Conservation (phyloP, 768 basidiomycete species). For the Holtermanniella nyarrowii region DNA sequence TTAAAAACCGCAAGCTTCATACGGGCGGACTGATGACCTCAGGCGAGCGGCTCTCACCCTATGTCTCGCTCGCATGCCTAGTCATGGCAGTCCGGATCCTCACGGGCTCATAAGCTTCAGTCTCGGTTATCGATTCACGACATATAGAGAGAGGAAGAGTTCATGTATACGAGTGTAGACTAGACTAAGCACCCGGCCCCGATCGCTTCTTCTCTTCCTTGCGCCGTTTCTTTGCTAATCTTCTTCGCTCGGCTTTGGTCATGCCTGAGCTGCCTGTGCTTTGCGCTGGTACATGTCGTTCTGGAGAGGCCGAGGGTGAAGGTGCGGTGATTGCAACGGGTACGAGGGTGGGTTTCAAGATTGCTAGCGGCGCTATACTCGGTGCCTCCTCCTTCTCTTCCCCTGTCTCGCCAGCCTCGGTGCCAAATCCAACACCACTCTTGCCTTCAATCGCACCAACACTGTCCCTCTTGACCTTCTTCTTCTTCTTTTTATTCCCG, state of each 20-base stretch:
- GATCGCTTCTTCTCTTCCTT: not conserved
- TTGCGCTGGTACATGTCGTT: not conserved
- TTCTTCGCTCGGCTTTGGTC: not conserved
- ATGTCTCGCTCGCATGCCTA: constrained; percentile 84
- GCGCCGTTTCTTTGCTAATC: not conserved
- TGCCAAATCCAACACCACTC: too few species aligned
- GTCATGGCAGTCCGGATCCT: constrained; percentile 77
- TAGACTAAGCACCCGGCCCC: too few species aligned
- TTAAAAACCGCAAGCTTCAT: constrained; percentile 1
- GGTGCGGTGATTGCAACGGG: not conserved
- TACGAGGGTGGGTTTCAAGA: not conserved
- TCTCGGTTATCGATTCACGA: too few species aligned
- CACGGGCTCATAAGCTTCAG: constrained; percentile 6
- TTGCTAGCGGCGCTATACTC: not conserved
- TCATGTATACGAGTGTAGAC: too few species aligned
- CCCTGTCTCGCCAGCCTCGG: too few species aligned
- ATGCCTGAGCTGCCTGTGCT: not conserved
- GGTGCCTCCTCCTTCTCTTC: too few species aligned
- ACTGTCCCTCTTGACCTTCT: not conserved
- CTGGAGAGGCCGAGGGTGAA: not conserved
- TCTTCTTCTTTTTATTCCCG: not conserved
- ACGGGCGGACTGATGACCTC: not conserved
- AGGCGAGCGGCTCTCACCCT: constrained; percentile 94
- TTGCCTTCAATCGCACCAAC: not conserved
- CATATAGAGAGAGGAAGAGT: too few species aligned